Conservation (phyloP, 2,329 filamentous ascomycete species). For the Clonostachys sp. region DNA sequence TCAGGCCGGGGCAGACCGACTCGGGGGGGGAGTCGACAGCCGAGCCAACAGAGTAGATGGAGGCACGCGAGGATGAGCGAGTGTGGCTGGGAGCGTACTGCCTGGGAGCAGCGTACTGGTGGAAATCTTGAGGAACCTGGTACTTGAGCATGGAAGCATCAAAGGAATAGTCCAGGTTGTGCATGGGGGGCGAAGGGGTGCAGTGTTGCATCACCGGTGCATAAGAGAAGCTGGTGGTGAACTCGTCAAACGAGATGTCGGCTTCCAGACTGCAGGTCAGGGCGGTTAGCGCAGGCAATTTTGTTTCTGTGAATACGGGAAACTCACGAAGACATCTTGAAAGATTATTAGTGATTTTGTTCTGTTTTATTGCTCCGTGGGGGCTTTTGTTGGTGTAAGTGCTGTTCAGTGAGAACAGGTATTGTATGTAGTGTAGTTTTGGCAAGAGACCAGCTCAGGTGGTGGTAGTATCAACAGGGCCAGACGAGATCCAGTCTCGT, state of each 20-base stretch:
- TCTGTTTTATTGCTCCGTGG: neutral
- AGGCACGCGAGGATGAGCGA: constrained; percentile 61
- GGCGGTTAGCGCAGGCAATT: no score
- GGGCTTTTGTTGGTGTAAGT: no score
- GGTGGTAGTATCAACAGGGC: neutral
- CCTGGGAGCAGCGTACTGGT: neutral
- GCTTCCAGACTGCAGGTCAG: neutral
- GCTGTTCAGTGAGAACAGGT: no score
- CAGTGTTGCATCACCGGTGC: neutral
- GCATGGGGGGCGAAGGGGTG: constrained; percentile 3
- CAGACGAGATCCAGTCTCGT: neutral
- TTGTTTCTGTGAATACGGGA: no score
- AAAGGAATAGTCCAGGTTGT: constrained; percentile 6
- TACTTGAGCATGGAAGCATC: constrained; percentile 4
- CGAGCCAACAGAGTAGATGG: constrained; percentile 58
- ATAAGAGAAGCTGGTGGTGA: constrained; percentile 4
- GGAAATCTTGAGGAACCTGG: neutral
- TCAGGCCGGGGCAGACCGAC: constrained; percentile 62
- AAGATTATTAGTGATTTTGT: neutral
- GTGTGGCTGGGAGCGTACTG: constrained; percentile 42
- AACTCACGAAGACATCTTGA: neutral
- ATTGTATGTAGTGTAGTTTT: neutral
- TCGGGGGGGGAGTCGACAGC: constrained; percentile 51
- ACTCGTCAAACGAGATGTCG: neutral
- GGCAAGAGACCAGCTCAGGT: neutral